Evolutionary conservation across 2,329 filamentous ascomycete species (phyloP), one percentile per base, ranked within the genome.

Genomic region (Colletotrichum brevisporum): DNA sequence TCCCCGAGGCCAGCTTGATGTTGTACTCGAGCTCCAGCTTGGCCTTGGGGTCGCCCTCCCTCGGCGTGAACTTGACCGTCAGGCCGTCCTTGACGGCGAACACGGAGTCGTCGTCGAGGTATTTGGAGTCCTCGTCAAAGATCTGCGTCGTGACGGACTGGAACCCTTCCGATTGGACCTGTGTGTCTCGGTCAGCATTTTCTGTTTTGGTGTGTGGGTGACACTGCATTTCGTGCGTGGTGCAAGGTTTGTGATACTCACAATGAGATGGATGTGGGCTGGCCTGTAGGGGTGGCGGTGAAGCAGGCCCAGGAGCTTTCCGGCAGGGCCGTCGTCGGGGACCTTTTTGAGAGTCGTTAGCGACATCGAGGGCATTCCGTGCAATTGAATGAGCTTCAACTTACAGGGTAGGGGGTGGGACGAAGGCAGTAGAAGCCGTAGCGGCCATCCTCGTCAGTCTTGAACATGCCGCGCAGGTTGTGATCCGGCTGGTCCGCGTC

Each of bases 91-190:
- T 88, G 63, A 87, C 85, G 0, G 86, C 86, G 67, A 87, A 89
- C 9, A 87, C 86, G 5, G 82, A 80, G 71, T 89, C 86, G 51
- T 83, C 80, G 6, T 73, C 73, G 24, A 93, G 82, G 73, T 92
- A 90, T 71, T 87, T 84, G 78, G 90, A 89, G 70, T 88, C 84
- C 66, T 84, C 82, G 77, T 94, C 92, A 76, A 94, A 95, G 63
- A 96, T 90, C 78, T 96, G 93, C 1, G 85, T 87, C 0, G 91
- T 92, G 55, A 97, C 85, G 0, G 90, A 84, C 74, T 89, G 91
- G 82, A 91, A 90, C 8, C 86, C 87, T 2, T 86, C 83, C 13
- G 84, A 83, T 31, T 85, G 83, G 56, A 83, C 78, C 66, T 69
- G 18, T 2, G 0, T 0, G 13, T 10, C 31, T 36, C 31, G 31